Evolutionary conservation across 1,139 yeast genomes (phyloP), one percentile per base, ranked within the genome.

Genomic region (Yamadazyma mexicana): DNA sequence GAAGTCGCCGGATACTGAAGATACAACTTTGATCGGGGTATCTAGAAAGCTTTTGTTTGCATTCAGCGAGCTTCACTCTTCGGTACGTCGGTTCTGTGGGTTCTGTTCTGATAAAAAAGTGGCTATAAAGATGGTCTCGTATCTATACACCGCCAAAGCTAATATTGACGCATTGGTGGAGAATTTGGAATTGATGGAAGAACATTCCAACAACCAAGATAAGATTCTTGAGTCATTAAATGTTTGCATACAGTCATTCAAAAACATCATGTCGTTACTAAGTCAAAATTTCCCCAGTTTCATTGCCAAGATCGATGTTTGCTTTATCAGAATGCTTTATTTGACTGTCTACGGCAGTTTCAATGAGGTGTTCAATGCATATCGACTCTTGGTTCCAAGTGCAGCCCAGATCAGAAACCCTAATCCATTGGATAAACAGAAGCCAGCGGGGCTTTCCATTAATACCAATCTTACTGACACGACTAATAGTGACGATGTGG

Each of bases 361-460:
- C 46, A 76, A 80, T 43, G 98, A 91, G 58, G 64, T 89, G 34
- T 73, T 75, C 48, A 86, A 87, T 56, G 85, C 95, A 0, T 85
- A 86, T 73, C 70, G 69, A 46, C 63, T 79, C 1, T 54, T 84
- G 22, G 62, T 69, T 0, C 79, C 82, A 4, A 42, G 38, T 18
- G 26, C 53, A 8, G 46, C 48, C 26, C 38, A 34, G n/a, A 15
- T 29, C 17, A 28, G 24, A 23, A 35, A 29, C 17, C 38, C 38
- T 17, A 35, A 22, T 17, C 33, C 23, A 12, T 14, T 17, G 6
- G 38, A 40, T 4, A 46, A 46, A 8, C 47, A 55, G 14, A 45
- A 48, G 28, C 39, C 42, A 16, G 32, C 45, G 3, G 50, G 52
- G 39, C 52, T 55, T 18, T 50, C 54, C 12, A 50, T 59, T 35